phyloP scores from a whole-genome alignment of 2,329 filamentous ascomycete species.

The Westerdykella aurantiaca region DNA sequence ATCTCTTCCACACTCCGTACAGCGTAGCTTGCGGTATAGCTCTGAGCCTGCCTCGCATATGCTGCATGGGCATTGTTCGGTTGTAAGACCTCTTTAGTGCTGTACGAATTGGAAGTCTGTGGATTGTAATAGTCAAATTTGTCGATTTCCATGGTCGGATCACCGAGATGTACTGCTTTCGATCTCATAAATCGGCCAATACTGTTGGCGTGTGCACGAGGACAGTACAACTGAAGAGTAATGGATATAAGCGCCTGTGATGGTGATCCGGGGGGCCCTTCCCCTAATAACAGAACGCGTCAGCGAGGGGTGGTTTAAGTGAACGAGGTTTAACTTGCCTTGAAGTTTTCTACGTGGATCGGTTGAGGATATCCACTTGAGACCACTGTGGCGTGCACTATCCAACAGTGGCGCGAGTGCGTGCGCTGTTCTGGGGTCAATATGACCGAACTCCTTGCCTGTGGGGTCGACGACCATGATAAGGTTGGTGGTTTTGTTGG shows the following conservation, averaged over 20 bases:
- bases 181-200: constrained; percentile 65
- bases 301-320: too few species aligned
- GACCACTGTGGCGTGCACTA: constrained; percentile 48
- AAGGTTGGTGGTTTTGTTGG: constrained; percentile 53
- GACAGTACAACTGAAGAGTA: constrained; percentile 74
- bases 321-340: constrained; percentile 19
- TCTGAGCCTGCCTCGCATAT: constrained; percentile 6
- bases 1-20: constrained; percentile 77
- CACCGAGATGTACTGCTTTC: constrained; percentile 59
- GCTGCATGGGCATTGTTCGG: constrained; percentile 7
- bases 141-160: constrained; percentile 59
- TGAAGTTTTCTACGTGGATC: constrained; percentile 57
- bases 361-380: constrained; percentile 70
- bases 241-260: constrained; percentile 42
- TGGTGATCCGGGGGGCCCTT: constrained; percentile 38
- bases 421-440: constrained; percentile 62
- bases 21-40: constrained; percentile 21
- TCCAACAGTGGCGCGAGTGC: constrained; percentile 71
- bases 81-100: constrained; percentile 11
- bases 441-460: constrained; percentile 64
- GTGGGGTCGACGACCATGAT: constrained; percentile 72
- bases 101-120: constrained; percentile 41
- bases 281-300: constrained; percentile 24
- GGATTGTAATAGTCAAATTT: constrained; percentile 70
- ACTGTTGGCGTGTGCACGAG: constrained; percentile 56